These are phyloP conservation scores for Lactarius hengduanensis DNA, from an alignment of 768 basidiomycete genomes.

Conservation along the genomic window DNA sequence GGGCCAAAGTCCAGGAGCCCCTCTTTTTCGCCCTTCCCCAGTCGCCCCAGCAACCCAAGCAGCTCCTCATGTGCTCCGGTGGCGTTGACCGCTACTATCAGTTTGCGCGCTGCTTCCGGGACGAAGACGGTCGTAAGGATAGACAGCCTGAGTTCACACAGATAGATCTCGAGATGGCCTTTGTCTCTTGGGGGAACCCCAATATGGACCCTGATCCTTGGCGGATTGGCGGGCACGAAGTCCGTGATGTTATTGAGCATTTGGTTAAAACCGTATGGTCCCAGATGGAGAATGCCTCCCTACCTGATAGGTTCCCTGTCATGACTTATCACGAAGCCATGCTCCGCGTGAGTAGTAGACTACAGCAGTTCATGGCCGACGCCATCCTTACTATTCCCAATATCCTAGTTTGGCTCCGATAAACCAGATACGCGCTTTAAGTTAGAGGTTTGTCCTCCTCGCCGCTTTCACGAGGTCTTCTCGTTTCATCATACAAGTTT, in stretches of 20 bases:
- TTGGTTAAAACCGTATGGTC: slow-evolving; percentile 77
- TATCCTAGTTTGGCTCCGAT: slow-evolving; percentile 80
- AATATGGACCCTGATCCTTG: slow-evolving; percentile 44
- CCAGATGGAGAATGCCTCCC: slow-evolving; percentile 57
- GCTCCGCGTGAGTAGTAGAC: slow-evolving; percentile 57
- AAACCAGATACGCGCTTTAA: slow-evolving; percentile 92
- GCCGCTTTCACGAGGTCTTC: slow-evolving; percentile 1
- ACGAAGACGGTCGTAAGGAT: slow-evolving; percentile 93
- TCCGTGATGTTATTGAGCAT: slow-evolving; percentile 75
- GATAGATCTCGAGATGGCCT: slow-evolving; percentile 95
- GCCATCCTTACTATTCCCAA: slow-evolving; percentile 29
- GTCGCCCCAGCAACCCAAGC: slow-evolving; percentile 96
- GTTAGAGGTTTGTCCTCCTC: slow-evolving; percentile 61
- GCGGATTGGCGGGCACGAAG: slow-evolving; percentile 84
- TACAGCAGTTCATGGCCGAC: slow-evolving; percentile 17
- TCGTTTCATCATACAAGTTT: slow-evolving; percentile 8
- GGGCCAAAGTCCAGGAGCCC: slow-evolving; percentile 38
- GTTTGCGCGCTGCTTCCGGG: slow-evolving; percentile 91
- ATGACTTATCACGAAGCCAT: slow-evolving; percentile 94
- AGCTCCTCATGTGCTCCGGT: slow-evolving; percentile 87
- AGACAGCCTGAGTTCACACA: slow-evolving; percentile 98
- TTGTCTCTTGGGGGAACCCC: slow-evolving; percentile 71
- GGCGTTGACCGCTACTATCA: slow-evolving; percentile 90
- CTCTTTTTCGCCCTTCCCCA: slow-evolving; percentile 89
- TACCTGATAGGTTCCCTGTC: slow-evolving; percentile 67